Evolutionary conservation across 2,329 filamentous ascomycete species (phyloP).

Genomic region (Biscogniauxia mediterranea): DNA sequence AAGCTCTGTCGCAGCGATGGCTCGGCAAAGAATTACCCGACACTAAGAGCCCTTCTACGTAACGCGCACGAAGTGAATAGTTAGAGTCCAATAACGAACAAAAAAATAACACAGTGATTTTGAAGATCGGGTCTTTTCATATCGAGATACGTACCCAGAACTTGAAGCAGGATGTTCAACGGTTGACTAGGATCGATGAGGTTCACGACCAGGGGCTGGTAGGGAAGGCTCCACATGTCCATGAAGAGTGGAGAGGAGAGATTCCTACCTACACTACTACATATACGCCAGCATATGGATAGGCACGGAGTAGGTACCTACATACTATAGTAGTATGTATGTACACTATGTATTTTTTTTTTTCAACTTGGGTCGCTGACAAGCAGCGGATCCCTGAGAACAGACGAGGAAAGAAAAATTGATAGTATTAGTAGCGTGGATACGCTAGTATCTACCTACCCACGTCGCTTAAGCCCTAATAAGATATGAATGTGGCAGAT

Average conservation of each 20-base stretch:
- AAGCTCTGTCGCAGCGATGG: background rate
- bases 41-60: background rate
- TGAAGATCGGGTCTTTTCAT: conserved; percentile 11
- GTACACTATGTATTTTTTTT: background rate
- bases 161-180: conserved; percentile 7
- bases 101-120: background rate
- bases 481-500: background rate
- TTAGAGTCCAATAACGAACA: background rate
- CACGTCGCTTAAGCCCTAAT: background rate
- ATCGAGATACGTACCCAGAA: conserved; percentile 20
- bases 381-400: background rate
- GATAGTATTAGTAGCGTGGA: too few species aligned
- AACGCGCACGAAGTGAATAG: background rate
- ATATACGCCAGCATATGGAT: too few species aligned
- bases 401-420: background rate
- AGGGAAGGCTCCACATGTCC: background rate
- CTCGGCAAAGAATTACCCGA: background rate
- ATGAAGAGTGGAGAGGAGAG: background rate
- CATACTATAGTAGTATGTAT: too few species aligned
- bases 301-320: too few species aligned
- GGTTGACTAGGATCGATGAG: background rate
- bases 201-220: background rate
- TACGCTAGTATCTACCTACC: background rate
- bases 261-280: too few species aligned
- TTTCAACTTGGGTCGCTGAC: background rate